A percentile compares a stretch with the other conserved stretches of the same genome.
phyloP scores from a whole-genome alignment of 2,329 filamentous ascomycete genomes.

The Eutypella sp. region DNA sequence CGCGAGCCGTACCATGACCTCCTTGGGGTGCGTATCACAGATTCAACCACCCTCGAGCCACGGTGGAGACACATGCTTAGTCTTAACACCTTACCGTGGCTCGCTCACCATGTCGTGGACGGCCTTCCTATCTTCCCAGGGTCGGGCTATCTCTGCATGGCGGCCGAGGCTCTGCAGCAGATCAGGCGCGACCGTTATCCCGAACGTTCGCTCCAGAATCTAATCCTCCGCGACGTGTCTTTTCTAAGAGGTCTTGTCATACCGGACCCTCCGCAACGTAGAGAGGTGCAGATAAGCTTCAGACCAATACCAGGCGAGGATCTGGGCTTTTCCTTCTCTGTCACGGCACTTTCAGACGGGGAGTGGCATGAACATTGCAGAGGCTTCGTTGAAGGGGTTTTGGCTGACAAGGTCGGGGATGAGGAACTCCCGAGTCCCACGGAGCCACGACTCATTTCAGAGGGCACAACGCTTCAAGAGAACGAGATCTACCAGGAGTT shows the following conservation, averaged over 20 bases:
- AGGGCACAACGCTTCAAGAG: neutral
- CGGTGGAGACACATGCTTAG: slow-evolving; percentile 9
- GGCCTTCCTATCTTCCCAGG: slow-evolving; percentile 14
- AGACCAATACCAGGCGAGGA: neutral
- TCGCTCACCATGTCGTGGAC: slow-evolving; percentile 13
- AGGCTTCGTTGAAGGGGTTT: slow-evolving; percentile 3
- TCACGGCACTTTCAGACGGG: slow-evolving; percentile 5
- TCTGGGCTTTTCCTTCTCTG: slow-evolving; percentile 2
- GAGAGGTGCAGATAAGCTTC: slow-evolving; percentile 9
- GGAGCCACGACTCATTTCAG: neutral
- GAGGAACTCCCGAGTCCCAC: neutral
- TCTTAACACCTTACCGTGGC: slow-evolving; percentile 12
- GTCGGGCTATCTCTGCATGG: slow-evolving; percentile 13
- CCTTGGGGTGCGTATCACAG: slow-evolving; percentile 4
- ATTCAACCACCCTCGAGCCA: slow-evolving; percentile 2
- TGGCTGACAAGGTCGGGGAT: neutral
- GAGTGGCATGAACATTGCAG: slow-evolving; percentile 10
- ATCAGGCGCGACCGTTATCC: slow-evolving; percentile 1
- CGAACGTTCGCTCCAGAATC: neutral
- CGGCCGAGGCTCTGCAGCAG: slow-evolving; percentile 12
- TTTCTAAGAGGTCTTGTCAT: slow-evolving; percentile 10
- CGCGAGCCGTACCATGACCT: slow-evolving; percentile 11
- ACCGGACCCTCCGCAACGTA: slow-evolving; percentile 4
- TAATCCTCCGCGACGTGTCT: slow-evolving; percentile 7
- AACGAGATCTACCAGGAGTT: slow-evolving; percentile 5